Evolutionary conservation across 2,329 filamentous ascomycete genomes (phyloP), one percentile per base, ranked within the genome.

Genomic region (Trichoderma cornu-damae): DNA sequence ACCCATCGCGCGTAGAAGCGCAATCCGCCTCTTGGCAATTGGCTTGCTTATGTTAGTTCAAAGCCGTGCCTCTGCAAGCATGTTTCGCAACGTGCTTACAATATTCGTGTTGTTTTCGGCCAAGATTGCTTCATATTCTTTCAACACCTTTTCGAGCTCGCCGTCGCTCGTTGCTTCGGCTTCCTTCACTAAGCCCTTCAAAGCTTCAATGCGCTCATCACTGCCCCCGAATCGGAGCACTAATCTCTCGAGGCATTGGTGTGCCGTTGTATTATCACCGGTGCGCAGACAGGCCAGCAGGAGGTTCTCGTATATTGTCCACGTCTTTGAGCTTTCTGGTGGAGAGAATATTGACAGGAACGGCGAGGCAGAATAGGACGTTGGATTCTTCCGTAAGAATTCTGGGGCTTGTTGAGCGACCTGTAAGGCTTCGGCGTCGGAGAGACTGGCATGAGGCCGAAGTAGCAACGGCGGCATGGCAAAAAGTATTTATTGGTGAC

Each of bases 261-360:
- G 83, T 22, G 94, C 94, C 22, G 89, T 83, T 62, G 83, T 76
- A 65, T 95, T 87, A 71, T 97, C 89, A 54, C 89, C 88, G 0
- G 89, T 91, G 50, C 89, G 87, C 35, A 99, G 81, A 67, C 89
- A 94, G 28, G 90, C 85, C 32, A 94, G 76, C 63, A 97, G 77
- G 16, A 97, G 80, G 69, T 96, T 94, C 74, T 97, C 93, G 72
- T 94, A 89, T 42, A 83, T 84, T 14, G 82, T 82, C 91, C 93
- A 97, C 68, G 89, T 79, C 63, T 96, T 90, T 55, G 88, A 79
- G 0, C 85, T 86, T 70, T 96, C 92, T 28, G 80, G 70, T 1
- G 79, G 72, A 1, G 79, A 75, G 64, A 84, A 78, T 3, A 86
- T 70, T 7, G 79, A 79, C 24, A 69, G 66, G 8, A 86, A 64